phyloP scores from a whole-genome alignment of 495 filamentous ascomycete species.

The Articulospora tetracladia region DNA sequence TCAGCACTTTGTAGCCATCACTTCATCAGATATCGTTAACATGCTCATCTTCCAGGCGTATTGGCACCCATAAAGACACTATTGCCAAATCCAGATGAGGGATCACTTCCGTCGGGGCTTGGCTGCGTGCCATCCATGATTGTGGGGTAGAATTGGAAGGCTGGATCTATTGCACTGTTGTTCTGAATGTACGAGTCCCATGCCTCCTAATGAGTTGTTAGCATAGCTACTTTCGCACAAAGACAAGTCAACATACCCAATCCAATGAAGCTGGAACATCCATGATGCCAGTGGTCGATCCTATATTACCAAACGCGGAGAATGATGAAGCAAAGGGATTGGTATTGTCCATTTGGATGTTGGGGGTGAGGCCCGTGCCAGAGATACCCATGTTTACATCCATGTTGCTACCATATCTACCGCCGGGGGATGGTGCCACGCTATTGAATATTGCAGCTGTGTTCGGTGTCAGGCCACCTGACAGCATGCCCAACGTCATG shows the following conservation, averaged over 20 bases:
- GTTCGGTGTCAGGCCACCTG: conserved; percentile 64
- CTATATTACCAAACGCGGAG: conserved; percentile 22
- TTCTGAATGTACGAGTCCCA: conserved; percentile 30
- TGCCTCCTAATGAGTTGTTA: conserved; percentile 21
- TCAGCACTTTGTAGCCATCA: neutral
- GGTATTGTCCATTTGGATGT: conserved; percentile 9
- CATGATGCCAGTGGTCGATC: conserved; percentile 21
- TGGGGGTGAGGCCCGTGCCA: conserved; percentile 22
- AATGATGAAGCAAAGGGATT: conserved; percentile 23
- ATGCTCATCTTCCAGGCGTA: conserved; percentile 23
- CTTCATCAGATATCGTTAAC: neutral
- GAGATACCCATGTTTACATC: conserved; percentile 23
- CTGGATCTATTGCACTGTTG: conserved; percentile 16
- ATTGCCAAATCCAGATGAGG: conserved; percentile 13
- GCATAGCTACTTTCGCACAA: neutral
- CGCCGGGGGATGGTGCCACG: conserved; percentile 21
- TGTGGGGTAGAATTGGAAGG: conserved; percentile 23
- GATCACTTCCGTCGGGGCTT: conserved; percentile 4
- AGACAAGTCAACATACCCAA: conserved; percentile 20
- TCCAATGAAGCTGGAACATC: conserved; percentile 25
- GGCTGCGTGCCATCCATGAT: conserved; percentile 13
- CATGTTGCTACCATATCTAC: conserved; percentile 15
- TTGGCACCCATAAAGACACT: conserved; percentile 29
- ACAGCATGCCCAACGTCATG: conserved; percentile 78
- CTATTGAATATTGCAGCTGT: conserved; percentile 28